These are phyloP conservation scores for Taphrina wiesneri DNA, from an alignment of 1,139 yeast genomes.

Conservation along the genomic window DNA sequence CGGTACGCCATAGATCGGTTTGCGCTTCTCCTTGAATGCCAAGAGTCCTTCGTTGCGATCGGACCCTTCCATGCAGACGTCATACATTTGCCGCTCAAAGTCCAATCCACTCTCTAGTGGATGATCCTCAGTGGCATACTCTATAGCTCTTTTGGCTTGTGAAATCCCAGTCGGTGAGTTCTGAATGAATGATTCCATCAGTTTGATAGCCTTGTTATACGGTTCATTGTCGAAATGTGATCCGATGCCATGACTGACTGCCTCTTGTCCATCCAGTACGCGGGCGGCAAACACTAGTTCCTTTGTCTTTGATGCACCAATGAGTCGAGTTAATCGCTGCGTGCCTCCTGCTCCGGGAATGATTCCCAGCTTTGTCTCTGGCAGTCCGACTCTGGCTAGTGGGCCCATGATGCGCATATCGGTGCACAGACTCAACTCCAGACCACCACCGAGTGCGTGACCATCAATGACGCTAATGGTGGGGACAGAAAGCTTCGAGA, in stretches of 20 bases:
- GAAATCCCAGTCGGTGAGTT: constrained; percentile 26
- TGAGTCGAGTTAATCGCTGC: constrained; percentile 18
- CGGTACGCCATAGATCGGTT: constrained; percentile 20
- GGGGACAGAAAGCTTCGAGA: constrained; percentile 8
- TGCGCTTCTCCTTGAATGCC: constrained; percentile 32
- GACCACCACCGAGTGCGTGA: constrained; percentile 31
- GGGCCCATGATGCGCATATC: constrained; percentile 25
- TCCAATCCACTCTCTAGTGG: constrained; percentile 19
- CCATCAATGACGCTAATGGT: constrained; percentile 22
- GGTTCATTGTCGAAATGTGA: constrained; percentile 1
- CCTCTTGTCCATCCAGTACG: constrained; percentile 4
- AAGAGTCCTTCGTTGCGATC: constrained; percentile 27
- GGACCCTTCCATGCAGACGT: constrained; percentile 13
- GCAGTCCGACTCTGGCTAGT: constrained; percentile 14
- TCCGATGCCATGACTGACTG: constrained; percentile 6
- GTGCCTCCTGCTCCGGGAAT: constrained; percentile 35
- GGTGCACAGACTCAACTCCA: constrained; percentile 22
- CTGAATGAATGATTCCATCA: constrained; percentile 12
- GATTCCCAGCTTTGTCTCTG: constrained; percentile 29
- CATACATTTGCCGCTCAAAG: constrained; percentile 18
- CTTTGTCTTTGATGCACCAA: constrained; percentile 24
- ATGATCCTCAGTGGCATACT: constrained; percentile 7
- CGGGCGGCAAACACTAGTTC: constrained; percentile 25
- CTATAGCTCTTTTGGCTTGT: constrained; percentile 22
- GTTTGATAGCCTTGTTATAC: background rate